Evolutionary conservation across 73 alveolate species (phyloP).

Genomic region (Paramecium biaurelia): DNA sequence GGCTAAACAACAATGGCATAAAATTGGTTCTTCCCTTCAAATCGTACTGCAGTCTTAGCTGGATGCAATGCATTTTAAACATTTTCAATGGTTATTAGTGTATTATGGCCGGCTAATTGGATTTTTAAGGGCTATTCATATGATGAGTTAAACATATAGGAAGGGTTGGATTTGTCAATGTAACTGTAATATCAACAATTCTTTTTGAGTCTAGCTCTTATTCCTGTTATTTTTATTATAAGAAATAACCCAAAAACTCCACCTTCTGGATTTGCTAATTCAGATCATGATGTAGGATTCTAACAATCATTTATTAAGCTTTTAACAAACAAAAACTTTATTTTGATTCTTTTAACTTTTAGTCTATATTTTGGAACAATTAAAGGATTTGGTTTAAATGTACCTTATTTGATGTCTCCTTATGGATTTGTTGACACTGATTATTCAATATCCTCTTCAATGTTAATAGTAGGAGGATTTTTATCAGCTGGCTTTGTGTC

Average conservation of each 20-base stretch:
- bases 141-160: background rate
- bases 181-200: background rate
- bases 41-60: slow-evolving; percentile 13
- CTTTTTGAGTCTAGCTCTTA: background rate
- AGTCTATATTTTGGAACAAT: slow-evolving; percentile 32
- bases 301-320: background rate
- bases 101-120: background rate
- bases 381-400: slow-evolving; percentile 21
- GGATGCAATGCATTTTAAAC: background rate
- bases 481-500: background rate
- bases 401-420: slow-evolving; percentile 13
- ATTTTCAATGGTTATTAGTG: slow-evolving; percentile 30
- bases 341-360: background rate
- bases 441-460: background rate
- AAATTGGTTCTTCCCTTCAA: slow-evolving; percentile 33
- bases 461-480: slow-evolving; percentile 21
- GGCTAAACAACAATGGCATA: background rate
- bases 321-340: slow-evolving; percentile 12
- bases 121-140: background rate
- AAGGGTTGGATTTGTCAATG: background rate
- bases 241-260: background rate
- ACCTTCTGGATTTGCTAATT: slow-evolving; percentile 37
- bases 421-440: background rate
- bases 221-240: background rate
- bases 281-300: slow-evolving; percentile 11